Evolutionary conservation across 139 green algal genomes (phyloP).

Genomic region (Chlorella sp.): DNA sequence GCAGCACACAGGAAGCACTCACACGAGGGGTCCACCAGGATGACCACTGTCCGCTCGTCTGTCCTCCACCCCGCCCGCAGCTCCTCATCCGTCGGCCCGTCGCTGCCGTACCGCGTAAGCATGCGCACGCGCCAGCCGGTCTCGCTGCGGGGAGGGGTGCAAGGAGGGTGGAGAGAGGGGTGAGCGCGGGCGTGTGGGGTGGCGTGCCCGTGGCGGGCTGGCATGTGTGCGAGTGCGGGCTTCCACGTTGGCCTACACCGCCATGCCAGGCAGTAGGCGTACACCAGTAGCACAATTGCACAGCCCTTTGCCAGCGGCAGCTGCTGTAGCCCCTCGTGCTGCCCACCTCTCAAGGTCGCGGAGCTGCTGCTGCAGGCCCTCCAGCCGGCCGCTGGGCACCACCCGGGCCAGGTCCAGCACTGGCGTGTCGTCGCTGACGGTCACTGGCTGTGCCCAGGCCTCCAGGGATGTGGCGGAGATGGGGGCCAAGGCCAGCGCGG

Average conservation of each 20-base stretch:
- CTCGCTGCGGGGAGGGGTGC: constrained; percentile 35
- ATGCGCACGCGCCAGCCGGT: constrained; percentile 68
- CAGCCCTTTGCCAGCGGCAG: no score
- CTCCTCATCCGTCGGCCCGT: constrained; percentile 40
- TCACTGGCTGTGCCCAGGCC: background rate
- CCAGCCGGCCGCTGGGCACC: constrained; percentile 39
- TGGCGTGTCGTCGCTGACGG: constrained; percentile 12
- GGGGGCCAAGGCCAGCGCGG: background rate
- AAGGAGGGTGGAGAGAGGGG: no score
- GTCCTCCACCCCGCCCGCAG: constrained; percentile 54
- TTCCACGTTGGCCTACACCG: no score
- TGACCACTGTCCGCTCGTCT: constrained; percentile 58
- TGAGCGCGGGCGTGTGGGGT: no score
- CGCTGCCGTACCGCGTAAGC: constrained; percentile 56
- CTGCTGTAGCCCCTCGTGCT: no score
- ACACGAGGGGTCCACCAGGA: constrained; percentile 71
- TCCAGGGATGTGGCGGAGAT: background rate
- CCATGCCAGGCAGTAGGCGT: no score
- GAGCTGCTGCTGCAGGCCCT: constrained; percentile 41
- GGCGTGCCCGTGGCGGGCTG: no score
- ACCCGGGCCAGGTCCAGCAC: constrained; percentile 54
- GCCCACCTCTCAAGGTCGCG: constrained; percentile 36
- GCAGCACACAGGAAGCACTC: background rate
- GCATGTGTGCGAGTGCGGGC: no score
- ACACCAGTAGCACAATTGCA: no score